Percentiles rank a stretch among this genome's conserved stretches.
Conservation (phyloP, 768 basidiomycete species). For the Lepiota brunneoincarnata region DNA sequence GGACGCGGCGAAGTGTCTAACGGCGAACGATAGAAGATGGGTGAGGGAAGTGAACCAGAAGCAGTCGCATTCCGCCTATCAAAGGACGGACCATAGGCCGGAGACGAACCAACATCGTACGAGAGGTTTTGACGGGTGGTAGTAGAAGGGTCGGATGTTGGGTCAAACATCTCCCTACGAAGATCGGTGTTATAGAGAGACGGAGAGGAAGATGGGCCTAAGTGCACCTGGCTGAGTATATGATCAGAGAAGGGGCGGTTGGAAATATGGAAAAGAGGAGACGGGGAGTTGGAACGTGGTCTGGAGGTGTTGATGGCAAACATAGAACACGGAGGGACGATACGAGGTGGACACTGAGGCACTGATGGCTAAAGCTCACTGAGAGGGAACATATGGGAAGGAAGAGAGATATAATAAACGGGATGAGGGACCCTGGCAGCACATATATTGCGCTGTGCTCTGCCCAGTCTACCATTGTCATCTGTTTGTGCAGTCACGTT, state of each 20-base stretch:
- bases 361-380: neutral
- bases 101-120: slow-evolving; percentile 3
- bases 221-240: neutral
- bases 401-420: neutral
- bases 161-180: neutral
- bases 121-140: neutral
- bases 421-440: neutral
- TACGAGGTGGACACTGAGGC: neutral
- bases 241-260: neutral
- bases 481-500: slow-evolving; percentile 21
- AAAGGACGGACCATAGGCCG: slow-evolving; percentile 10
- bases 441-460: slow-evolving; percentile 3
- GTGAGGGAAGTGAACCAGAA: slow-evolving; percentile 6
- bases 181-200: neutral
- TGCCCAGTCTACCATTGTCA: slow-evolving; percentile 1
- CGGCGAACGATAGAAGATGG: slow-evolving; percentile 1
- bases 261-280: neutral
- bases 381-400: neutral
- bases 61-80: slow-evolving; percentile 12
- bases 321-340: neutral
- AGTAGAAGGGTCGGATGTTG: neutral
- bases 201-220: neutral
- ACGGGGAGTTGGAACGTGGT: neutral
- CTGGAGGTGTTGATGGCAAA: neutral
- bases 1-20: slow-evolving; percentile 1